Percentiles rank a stretch among this genome's conserved stretches.
Evolutionary conservation across 2,329 filamentous ascomycete genomes (phyloP).

Genomic region (Aspergillus ruber): DNA sequence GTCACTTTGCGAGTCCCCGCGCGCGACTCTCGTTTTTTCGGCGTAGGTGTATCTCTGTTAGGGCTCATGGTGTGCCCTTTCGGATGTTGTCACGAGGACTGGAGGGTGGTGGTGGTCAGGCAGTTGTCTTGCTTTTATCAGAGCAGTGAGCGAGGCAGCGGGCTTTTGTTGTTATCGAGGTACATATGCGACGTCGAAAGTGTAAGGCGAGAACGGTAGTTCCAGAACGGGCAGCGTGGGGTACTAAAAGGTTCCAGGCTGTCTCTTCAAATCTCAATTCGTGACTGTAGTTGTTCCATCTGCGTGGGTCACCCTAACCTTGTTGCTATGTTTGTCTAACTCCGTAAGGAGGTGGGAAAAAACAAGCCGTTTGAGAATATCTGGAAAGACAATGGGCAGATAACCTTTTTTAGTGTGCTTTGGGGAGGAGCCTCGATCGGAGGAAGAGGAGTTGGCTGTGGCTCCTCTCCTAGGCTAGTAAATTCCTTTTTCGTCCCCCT

Average conservation of each 20-base stretch:
- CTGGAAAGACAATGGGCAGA: not conserved
- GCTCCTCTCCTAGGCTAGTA: not conserved
- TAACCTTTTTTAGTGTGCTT: conserved; percentile 1
- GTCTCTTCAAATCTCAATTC: conserved; percentile 6
- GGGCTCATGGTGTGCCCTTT: conserved; percentile 17
- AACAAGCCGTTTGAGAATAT: not conserved
- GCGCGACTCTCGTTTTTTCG: conserved; percentile 41
- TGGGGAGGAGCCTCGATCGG: not conserved
- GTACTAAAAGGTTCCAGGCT: conserved; percentile 5
- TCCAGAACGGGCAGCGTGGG: conserved; percentile 5
- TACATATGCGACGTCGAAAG: not conserved
- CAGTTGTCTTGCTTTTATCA: not conserved
- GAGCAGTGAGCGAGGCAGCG: not conserved
- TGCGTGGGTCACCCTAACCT: conserved; percentile 16
- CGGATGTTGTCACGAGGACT: not conserved
- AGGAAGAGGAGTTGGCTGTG: not conserved
- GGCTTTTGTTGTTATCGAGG: not conserved
- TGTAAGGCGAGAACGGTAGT: not conserved
- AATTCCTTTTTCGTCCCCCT: not conserved
- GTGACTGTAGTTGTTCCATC: conserved; percentile 16
- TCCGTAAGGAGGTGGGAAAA: conserved; percentile 2
- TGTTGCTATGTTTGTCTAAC: conserved; percentile 7
- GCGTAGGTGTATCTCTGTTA: conserved; percentile 11
- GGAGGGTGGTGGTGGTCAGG: too few species aligned
- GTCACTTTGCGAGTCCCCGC: conserved; percentile 53